Percentiles rank a stretch among this genome's conserved stretches.
Evolutionary conservation across 2,329 filamentous ascomycete species (phyloP).

Genomic region (Anisogramma anomala): DNA sequence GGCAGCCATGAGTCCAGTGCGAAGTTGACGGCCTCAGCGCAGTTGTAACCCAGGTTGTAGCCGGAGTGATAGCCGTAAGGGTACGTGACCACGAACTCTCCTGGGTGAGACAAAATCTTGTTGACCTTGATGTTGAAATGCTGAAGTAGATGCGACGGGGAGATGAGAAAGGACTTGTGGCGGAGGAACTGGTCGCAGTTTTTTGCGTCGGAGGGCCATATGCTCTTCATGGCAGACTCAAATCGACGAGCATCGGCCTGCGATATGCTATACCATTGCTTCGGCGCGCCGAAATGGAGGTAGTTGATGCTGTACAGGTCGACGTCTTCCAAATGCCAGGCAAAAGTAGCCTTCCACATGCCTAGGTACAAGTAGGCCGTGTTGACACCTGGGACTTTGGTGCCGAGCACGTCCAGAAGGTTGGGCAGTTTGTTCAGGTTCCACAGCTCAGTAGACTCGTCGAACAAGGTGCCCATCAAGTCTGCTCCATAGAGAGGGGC

Average conservation of each 20-base stretch:
- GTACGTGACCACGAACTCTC: slow-evolving; percentile 97
- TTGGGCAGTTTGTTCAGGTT: slow-evolving; percentile 94
- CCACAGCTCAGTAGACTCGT: slow-evolving; percentile 74
- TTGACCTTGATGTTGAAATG: slow-evolving; percentile 95
- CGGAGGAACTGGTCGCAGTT: slow-evolving; percentile 91
- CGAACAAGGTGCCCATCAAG: slow-evolving; percentile 89
- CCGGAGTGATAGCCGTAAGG: slow-evolving; percentile 98
- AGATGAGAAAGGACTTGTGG: slow-evolving; percentile 96
- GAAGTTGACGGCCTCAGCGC: slow-evolving; percentile 97
- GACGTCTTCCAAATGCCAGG: slow-evolving; percentile 97
- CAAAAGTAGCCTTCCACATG: slow-evolving; percentile 99
- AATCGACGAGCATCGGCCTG: slow-evolving; percentile 89
- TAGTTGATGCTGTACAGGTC: slow-evolving; percentile 99
- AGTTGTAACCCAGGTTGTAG: slow-evolving; percentile 97
- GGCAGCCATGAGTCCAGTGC: slow-evolving; percentile 90
- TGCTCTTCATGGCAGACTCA: slow-evolving; percentile 86
- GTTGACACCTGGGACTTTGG: slow-evolving; percentile 94
- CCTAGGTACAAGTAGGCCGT: slow-evolving; percentile 95
- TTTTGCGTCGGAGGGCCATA: slow-evolving; percentile 92
- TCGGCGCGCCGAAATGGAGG: slow-evolving; percentile 94
- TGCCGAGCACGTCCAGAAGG: slow-evolving; percentile 82
- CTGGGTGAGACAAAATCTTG: slow-evolving; percentile 86
- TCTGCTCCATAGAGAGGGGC: slow-evolving; percentile 92
- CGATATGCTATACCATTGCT: slow-evolving; percentile 99
- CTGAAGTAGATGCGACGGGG: slow-evolving; percentile 72